phyloP scores from a whole-genome alignment of 208 protist species.

The Kentomonas sorsogonicus region DNA sequence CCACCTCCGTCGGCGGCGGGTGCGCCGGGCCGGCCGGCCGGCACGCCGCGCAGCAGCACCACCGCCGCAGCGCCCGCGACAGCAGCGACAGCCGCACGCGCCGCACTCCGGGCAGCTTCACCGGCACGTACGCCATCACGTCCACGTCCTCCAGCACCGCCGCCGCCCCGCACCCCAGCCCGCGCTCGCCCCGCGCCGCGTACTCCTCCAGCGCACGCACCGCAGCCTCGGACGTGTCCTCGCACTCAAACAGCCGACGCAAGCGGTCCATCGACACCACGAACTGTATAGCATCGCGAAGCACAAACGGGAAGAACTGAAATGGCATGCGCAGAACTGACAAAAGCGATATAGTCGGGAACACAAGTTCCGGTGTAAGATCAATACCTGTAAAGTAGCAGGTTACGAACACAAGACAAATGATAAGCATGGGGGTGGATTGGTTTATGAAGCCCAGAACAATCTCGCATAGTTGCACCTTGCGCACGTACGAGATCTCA shows the following conservation, averaged over 20 bases:
- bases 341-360: slow-evolving; percentile 25
- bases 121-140: slow-evolving; percentile 55
- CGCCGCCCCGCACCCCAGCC: slow-evolving; percentile 22
- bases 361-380: slow-evolving; percentile 62
- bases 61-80: slow-evolving; percentile 31
- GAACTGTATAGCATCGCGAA: slow-evolving; percentile 58
- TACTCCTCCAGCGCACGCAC: slow-evolving; percentile 28
- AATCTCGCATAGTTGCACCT: slow-evolving; percentile 31
- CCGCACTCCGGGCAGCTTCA: slow-evolving; percentile 41
- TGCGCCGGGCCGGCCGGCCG: too few relatives aligned
- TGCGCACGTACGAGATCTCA: slow-evolving; percentile 35
- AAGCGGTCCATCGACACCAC: slow-evolving; percentile 74
- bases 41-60: too few relatives aligned
- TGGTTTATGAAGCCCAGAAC: slow-evolving; percentile 39
- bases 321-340: slow-evolving; percentile 38
- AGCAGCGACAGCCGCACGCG: slow-evolving; percentile 15
- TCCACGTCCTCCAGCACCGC: slow-evolving; percentile 37
- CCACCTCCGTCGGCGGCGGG: slow-evolving; percentile 1
- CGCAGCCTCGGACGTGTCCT: slow-evolving; percentile 19
- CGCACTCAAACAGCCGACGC: slow-evolving; percentile 51
- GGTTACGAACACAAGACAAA: slow-evolving; percentile 42
- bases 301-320: slow-evolving; percentile 54
- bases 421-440: slow-evolving; percentile 54
- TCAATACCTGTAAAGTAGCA: slow-evolving; percentile 39
- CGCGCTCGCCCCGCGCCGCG: slow-evolving; percentile 31